Evolutionary conservation across 805 yeast species (phyloP).

Genomic region (Candida succiphila): DNA sequence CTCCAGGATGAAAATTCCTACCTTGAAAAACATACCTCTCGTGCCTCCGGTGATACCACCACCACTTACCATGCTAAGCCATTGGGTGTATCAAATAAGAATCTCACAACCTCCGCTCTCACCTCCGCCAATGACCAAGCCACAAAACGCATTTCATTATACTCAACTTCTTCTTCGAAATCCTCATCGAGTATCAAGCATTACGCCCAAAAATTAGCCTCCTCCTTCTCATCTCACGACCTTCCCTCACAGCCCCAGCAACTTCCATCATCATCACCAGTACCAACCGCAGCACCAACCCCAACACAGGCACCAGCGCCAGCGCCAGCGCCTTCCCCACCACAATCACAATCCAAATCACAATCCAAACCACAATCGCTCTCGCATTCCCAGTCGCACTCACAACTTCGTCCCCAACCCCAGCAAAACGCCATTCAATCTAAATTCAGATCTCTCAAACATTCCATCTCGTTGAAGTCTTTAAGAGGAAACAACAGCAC

Average conservation of each 20-base stretch:
- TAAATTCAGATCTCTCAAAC: slow-evolving; percentile 12
- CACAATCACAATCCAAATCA: neutral
- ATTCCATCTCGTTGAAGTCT: slow-evolving; percentile 21
- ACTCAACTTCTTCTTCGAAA: slow-evolving; percentile 11
- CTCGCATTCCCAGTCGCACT: neutral
- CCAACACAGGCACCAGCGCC: neutral
- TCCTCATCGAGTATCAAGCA: slow-evolving; percentile 14
- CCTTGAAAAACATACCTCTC: no score
- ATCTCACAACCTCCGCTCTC: no score
- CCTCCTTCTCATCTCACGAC: neutral
- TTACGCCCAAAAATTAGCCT: slow-evolving; percentile 12
- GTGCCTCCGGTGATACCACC: no score
- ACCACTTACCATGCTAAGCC: no score
- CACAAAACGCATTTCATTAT: no score
- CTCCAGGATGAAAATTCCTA: no score
- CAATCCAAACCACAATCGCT: neutral
- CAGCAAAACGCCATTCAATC: neutral
- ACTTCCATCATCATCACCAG: neutral
- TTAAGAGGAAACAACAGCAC: neutral
- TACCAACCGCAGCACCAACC: neutral
- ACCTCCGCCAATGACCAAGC: no score
- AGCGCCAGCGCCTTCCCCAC: neutral
- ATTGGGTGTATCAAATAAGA: no score
- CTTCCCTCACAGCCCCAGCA: neutral
- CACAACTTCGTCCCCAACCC: neutral